Base-by-base conservation (phyloP, 768 basidiomycete species). In the Rhodosporidiobolus sp. region DNA sequence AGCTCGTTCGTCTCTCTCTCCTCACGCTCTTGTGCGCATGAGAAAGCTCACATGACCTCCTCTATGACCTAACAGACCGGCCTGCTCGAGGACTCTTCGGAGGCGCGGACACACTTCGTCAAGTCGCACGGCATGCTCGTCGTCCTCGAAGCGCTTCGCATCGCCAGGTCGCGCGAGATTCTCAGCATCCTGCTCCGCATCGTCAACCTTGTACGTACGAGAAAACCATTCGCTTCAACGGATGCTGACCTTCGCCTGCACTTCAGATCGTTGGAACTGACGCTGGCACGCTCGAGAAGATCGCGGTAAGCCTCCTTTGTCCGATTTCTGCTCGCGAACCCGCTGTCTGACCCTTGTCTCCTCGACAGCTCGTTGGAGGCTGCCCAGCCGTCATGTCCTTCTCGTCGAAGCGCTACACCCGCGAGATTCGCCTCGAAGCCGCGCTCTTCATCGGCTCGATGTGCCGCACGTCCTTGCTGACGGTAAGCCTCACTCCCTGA, bases 371-470 rank as follows among this genome's bases (percentile, higher is more conserved):
- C 59, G 80, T 83, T 34, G 79, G 92, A 43, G 95, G 95, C 22
- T 97, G 97, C 72, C 94, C 96, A 22, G 90, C 97, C 24, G 89
- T 98, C 83, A 94, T 96, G 88, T 88, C 89, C 56, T 98, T 94
- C 79, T 94, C 95, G 0, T 92, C 92, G 19, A 97, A 95, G 83
- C 92, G 90, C 77, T 92, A 91, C 79, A 89, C 94, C 2, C 88
- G 90, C 20, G 94, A 96, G 79, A 96, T 94, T 77, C 88, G 96
- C 48, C 81, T 91, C n/a, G 91, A 97, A 79, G 95, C 94, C 0
- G 97, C 96, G 4, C 88, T 91, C 77, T 97, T 98, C 81, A 91
- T 99, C 63, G 88, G 91, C 35, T 82, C 94, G 22, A 86, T 98
- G 34, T 96, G 95, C 80, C 88, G 93, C 79, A 90, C 93, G 0